Base-by-base conservation (phyloP, 441 rosid species). In the Arabidopsis lyrata region DNA sequence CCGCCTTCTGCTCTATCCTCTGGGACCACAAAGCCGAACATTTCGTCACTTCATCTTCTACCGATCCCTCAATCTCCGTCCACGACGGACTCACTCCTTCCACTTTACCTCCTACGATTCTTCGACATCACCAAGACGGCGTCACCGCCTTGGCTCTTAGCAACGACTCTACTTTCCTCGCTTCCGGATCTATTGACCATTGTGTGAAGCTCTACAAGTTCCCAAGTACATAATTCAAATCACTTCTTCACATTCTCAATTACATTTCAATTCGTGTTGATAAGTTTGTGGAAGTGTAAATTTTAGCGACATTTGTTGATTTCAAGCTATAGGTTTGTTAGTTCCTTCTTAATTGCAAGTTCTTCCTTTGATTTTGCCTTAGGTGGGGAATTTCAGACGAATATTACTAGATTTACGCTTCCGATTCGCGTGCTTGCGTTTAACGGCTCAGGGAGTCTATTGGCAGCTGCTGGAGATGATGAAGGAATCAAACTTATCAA, bases 381-480 rank as follows among this genome's bases (percentile, higher is more conserved):
- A 95, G 97, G 90, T 66, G 99, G 99, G 27, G 99, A 90, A 58
- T 92, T 95, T 83, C 93, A 89, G 78, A 92, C 93, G 44, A 95
- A 92, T 68, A 77, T 92, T 52, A 95, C 99, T 3, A 85, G 99
- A 73, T 92, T 95, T 81, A 95, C 98, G 0, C 84, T 95, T 49
- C 99, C 98, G n/a, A 88, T 95, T 75, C 95, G 97, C 34, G 84
- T 75, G 5, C 97, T 95, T 71, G 88, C 92, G 49, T 95, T 92
- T 64, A 92, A 89, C 70, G 86, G 85, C 69, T 90, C 98, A 0
- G 97, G 98, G 45, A 92, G 92, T 84, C 76, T 95, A 84, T 72
- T 95, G 67, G 99, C 96, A 15, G 95, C 99, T 29, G 97, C 97
- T 50, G 99, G 99, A 58, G 99, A 95, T 76, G 99, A 92, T 55